Evolutionary conservation across 2,329 filamentous ascomycete genomes (phyloP), one percentile per base, ranked within the genome.

Genomic region (Dactylella cylindrospora): DNA sequence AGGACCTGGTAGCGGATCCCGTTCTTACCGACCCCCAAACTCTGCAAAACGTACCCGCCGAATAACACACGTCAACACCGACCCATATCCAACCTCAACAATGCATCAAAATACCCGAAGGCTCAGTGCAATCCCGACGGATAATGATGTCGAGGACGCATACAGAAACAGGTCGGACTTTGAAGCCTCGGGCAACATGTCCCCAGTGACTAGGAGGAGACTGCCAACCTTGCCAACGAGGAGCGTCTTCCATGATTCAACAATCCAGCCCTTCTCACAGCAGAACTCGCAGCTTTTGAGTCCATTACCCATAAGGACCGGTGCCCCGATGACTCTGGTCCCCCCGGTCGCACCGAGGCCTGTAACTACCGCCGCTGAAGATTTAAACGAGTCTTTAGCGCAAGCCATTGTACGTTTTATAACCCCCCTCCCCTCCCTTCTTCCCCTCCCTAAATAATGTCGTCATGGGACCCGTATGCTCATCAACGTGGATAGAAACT

Each of bases 391-490:
- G 20, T 54, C 57, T 1, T 20, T 62, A n/a, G 57, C 57, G 5
- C 57, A 62, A 40, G 57, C 57, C 9, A 54, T 62, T n/a, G 57
- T 62, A 53, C 44, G 57, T 61, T 31, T 7, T n/a, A n/a, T n/a
- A n/a, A n/a, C n/a, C n/a, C n/a, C n/a, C n/a, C n/a, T 20, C 17
- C 28, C 2, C 19, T 26, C 12, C 2, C 35, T n/a, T 3, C 12
- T 25, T 22, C 23, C n/a, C n/a, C n/a, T n/a, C n/a, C n/a, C n/a
- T n/a, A n/a, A n/a, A n/a, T n/a, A n/a, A n/a, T n/a, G 3, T 25
- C 13, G 5, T 20, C 8, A 7, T 22, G n/a, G n/a, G n/a, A n/a
- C n/a, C n/a, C n/a, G n/a, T n/a, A n/a, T n/a, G n/a, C n/a, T n/a
- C n/a, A n/a, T n/a, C n/a, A n/a, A n/a, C n/a, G n/a, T n/a, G n/a